A percentile compares a stretch with the other conserved stretches of the same genome.
Evolutionary conservation across 2,329 filamentous ascomycete species (phyloP).

Genomic region (Aplosporella prunicola): DNA sequence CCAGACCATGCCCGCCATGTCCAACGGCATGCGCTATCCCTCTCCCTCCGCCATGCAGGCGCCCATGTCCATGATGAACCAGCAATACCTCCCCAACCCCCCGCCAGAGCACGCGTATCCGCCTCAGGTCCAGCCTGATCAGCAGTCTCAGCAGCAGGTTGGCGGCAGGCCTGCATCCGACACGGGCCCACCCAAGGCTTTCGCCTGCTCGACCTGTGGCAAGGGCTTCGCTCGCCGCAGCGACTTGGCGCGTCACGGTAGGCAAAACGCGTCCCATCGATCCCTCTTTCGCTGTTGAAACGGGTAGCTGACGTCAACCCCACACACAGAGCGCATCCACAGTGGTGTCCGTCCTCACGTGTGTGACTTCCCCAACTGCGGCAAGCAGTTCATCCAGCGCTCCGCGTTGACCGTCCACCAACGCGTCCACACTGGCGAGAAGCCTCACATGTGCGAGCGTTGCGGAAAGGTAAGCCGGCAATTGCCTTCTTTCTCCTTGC

Average conservation of each 20-base stretch:
- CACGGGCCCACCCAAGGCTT: slow-evolving; percentile 58
- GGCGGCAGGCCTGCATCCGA: slow-evolving; percentile 36
- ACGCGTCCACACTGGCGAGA: slow-evolving; percentile 94
- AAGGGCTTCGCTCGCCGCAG: slow-evolving; percentile 91
- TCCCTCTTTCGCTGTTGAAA: not conserved
- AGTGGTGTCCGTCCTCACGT: slow-evolving; percentile 83
- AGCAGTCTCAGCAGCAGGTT: slow-evolving; percentile 27
- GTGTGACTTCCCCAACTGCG: slow-evolving; percentile 80
- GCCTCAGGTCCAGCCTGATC: slow-evolving; percentile 20
- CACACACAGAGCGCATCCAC: slow-evolving; percentile 74
- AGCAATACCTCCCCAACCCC: slow-evolving; percentile 45
- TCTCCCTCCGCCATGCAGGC: slow-evolving; percentile 43
- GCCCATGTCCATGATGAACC: slow-evolving; percentile 46
- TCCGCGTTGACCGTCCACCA: slow-evolving; percentile 92
- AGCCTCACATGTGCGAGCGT: slow-evolving; percentile 94
- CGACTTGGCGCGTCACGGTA: slow-evolving; percentile 91
- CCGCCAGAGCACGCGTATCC: slow-evolving; percentile 37
- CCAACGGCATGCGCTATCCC: slow-evolving; percentile 45
- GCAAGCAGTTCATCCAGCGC: slow-evolving; percentile 94
- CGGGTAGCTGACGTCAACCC: slow-evolving; percentile 22
- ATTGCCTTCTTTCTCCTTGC: not conserved
- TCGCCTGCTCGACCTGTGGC: slow-evolving; percentile 78
- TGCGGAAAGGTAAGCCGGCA: slow-evolving; percentile 74
- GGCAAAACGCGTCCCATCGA: slow-evolving; percentile 25
- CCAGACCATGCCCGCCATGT: slow-evolving; percentile 39